Conservation (phyloP, 352 stramenopile species). For the Albugo candida region DNA sequence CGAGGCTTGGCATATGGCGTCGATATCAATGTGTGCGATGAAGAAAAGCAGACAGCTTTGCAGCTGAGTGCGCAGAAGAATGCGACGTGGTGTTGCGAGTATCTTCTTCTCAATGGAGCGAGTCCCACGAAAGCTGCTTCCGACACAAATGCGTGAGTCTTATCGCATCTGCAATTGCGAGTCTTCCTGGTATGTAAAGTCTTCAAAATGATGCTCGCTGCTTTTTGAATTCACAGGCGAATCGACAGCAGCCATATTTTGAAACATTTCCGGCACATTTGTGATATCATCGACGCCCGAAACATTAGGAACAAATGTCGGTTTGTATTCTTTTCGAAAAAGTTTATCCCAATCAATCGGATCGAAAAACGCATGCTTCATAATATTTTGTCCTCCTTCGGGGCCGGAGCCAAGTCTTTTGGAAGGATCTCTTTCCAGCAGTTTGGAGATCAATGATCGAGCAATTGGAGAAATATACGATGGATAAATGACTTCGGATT, state of each 20-base stretch:
- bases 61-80: conserved; percentile 24
- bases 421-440: conserved; percentile 87
- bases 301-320: conserved; percentile 62
- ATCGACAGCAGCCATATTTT: conserved; percentile 76
- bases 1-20: conserved; percentile 62
- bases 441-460: conserved; percentile 60
- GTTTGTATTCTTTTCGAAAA: conserved; percentile 64
- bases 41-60: conserved; percentile 32
- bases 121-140: conserved; percentile 29
- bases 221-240: conserved; percentile 77
- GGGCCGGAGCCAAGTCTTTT: conserved; percentile 81
- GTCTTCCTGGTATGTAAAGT: conserved; percentile 81
- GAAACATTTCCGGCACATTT: conserved; percentile 81
- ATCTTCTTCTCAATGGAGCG: conserved; percentile 59
- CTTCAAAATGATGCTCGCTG: conserved; percentile 73
- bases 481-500: conserved; percentile 73
- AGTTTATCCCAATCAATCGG: conserved; percentile 74
- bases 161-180: not conserved
- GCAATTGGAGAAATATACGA: conserved; percentile 64
- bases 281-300: conserved; percentile 65
- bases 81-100: conserved; percentile 35
- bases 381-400: conserved; percentile 72
- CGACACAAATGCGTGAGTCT: no score
- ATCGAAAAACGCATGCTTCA: conserved; percentile 75
- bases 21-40: conserved; percentile 39